Base-by-base conservation (phyloP, 1,139 yeast genomes). In the Nakaseomyces sp. region DNA sequence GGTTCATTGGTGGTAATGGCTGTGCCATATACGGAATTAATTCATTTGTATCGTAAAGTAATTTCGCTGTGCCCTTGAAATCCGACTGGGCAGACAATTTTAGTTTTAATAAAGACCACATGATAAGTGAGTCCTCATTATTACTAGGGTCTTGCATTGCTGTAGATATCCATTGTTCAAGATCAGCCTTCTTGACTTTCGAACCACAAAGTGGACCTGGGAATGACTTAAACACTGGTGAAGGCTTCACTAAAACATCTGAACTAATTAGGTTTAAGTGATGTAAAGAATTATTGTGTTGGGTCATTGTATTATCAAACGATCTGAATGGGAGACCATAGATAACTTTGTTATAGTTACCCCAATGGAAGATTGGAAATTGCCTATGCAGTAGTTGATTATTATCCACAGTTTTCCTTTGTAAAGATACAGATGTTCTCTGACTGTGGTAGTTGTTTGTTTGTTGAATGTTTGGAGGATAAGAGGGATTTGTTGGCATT, bases 291-390 rank as follows among this genome's bases (percentile, higher is more conserved):
- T 43, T 45, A 15, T 50, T 48, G 1, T 45, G 44, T n/a, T 45
- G 46, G 32, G 50, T 44, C 40, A 49, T 58, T 2, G 46, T 31
- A 17, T 37, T 46, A 9, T 50, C 46, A 5, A 35, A 45, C 13
- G 43, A 33, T 12, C 31, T 40, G 6, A 68, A 55, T 5, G 83
- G 79, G 30, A 76, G 55, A 43, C 71, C 68, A 31, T 68, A 66
- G 1, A 72, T 71, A 16, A 74, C 59, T 42, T 67, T 72, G 9
- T 69, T 68, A 5, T 74, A 67, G 31, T 69, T 65, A 40, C 85
- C 75, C 85, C 94, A 88, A 45, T 74, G 70, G 59, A 87, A 83
- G 29, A 88, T 62, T 0, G 95, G 95, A 61, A 83, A 84, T 59
- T 86, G 95, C 46, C 85, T 66, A 32, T 57, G 60, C 12, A 64